Conservation (phyloP, 805 yeast genomes). For the Vanderwaltozyma yarrowii region DNA sequence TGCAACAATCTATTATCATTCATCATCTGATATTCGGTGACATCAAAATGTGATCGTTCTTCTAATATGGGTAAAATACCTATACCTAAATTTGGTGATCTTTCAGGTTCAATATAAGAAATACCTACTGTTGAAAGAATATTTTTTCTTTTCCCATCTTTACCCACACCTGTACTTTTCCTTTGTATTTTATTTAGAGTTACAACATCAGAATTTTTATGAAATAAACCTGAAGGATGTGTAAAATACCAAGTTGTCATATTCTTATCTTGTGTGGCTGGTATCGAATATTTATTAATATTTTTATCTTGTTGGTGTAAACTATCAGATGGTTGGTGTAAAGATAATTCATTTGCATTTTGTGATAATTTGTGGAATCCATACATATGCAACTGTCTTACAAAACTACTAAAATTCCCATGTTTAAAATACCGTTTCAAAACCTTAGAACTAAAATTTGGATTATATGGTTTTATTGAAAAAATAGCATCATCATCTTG, state of each 20-base stretch:
- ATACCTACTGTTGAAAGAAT: no score
- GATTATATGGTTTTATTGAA: conserved; percentile 55
- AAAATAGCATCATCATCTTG: conserved; percentile 53
- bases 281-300: background rate
- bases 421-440: conserved; percentile 59
- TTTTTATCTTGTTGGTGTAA: no score
- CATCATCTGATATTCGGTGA: no score
- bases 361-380: conserved; percentile 57
- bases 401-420: conserved; percentile 69
- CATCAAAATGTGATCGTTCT: no score
- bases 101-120: no score
- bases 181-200: conserved; percentile 22
- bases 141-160: conserved; percentile 25
- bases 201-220: conserved; percentile 13
- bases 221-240: conserved; percentile 23
- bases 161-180: conserved; percentile 24
- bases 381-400: conserved; percentile 71
- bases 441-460: conserved; percentile 73
- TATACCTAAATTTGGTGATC: no score
- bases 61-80: no score
- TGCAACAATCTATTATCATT: no score
- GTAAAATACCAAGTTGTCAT: conserved; percentile 19
- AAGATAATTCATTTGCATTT: background rate
- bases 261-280: conserved; percentile 4
- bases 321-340: no score